These are phyloP conservation scores for Albugo candida DNA, from an alignment of 352 stramenopile genomes.

Conservation along the genomic window DNA sequence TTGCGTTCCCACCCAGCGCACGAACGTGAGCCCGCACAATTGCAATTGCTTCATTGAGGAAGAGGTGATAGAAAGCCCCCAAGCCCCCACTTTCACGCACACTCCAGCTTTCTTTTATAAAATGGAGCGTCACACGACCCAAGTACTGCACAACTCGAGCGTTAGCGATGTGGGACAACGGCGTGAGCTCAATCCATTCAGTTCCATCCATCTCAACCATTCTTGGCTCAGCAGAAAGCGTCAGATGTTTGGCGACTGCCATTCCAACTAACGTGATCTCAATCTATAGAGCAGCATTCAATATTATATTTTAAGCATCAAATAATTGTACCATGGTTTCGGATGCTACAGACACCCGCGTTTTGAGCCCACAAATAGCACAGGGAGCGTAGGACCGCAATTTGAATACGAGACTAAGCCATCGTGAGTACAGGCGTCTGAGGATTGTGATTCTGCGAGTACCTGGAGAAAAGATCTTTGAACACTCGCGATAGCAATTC, in stretches of 20 bases:
- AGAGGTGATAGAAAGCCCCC: constrained; percentile 74
- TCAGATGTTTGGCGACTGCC: constrained; percentile 33
- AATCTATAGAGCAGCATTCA: constrained; percentile 19
- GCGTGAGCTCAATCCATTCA: constrained; percentile 74
- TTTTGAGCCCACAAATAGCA: constrained; percentile 69
- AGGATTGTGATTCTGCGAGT: no score
- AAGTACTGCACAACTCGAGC: constrained; percentile 58
- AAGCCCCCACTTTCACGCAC: constrained; percentile 72
- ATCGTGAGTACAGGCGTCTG: background rate
- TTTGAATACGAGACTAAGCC: constrained; percentile 41
- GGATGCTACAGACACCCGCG: constrained; percentile 38
- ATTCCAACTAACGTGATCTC: constrained; percentile 72
- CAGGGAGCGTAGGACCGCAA: constrained; percentile 54
- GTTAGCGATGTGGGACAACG: constrained; percentile 52
- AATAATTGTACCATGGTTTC: constrained; percentile 50
- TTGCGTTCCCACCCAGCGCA: constrained; percentile 64
- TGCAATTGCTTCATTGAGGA: constrained; percentile 71
- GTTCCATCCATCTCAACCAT: constrained; percentile 18
- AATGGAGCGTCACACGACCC: constrained; percentile 74
- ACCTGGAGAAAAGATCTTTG: constrained; percentile 73
- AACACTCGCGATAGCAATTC: constrained; percentile 68
- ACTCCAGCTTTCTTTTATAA: constrained; percentile 82
- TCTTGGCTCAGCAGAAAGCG: background rate
- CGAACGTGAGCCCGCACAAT: constrained; percentile 72
- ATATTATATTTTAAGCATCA: background rate